A percentile compares a stretch with the other conserved stretches of the same genome.
phyloP scores from a whole-genome alignment of 257 asterid species.

The Gentiana dahurica region DNA sequence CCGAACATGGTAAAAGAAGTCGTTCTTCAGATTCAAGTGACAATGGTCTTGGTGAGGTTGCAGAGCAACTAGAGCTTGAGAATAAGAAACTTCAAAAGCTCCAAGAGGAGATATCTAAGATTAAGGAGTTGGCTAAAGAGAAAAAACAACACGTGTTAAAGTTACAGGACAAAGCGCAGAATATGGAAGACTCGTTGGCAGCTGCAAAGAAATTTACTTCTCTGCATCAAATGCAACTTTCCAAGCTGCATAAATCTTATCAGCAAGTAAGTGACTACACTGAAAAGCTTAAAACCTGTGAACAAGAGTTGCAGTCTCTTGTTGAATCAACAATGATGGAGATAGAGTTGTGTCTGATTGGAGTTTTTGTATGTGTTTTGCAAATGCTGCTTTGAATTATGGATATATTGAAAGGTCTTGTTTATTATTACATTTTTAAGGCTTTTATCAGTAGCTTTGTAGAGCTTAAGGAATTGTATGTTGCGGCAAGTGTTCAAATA shows the following conservation, averaged over 20 bases:
- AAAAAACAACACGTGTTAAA: slow-evolving; percentile 36
- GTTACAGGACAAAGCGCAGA: slow-evolving; percentile 56
- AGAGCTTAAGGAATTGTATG: no score
- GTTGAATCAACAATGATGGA: slow-evolving; percentile 44
- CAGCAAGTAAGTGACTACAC: slow-evolving; percentile 52
- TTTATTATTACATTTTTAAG: no score
- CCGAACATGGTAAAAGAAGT: no score
- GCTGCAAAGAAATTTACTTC: slow-evolving; percentile 47
- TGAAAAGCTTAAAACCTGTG: slow-evolving; percentile 53
- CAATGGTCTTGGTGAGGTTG: no score
- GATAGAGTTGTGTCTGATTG: slow-evolving; percentile 26
- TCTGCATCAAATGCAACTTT: slow-evolving; percentile 43
- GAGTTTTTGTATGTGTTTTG: slow-evolving; percentile 25
- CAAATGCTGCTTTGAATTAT: slow-evolving; percentile 23
- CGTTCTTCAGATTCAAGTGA: no score
- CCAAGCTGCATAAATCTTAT: slow-evolving; percentile 65
- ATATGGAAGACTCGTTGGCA: slow-evolving; percentile 53
- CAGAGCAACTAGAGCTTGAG: slow-evolving; percentile 34
- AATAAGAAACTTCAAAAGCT: slow-evolving; percentile 59
- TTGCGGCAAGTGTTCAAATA: no score
- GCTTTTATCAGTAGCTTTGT: no score
- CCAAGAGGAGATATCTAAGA: slow-evolving; percentile 48
- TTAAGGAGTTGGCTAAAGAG: slow-evolving; percentile 46
- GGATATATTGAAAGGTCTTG: no score
- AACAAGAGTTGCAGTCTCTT: slow-evolving; percentile 55